These are phyloP conservation scores for Allantophomopsis cytisporea DNA, from an alignment of 2,329 filamentous ascomycete species.

Conservation along the genomic window DNA sequence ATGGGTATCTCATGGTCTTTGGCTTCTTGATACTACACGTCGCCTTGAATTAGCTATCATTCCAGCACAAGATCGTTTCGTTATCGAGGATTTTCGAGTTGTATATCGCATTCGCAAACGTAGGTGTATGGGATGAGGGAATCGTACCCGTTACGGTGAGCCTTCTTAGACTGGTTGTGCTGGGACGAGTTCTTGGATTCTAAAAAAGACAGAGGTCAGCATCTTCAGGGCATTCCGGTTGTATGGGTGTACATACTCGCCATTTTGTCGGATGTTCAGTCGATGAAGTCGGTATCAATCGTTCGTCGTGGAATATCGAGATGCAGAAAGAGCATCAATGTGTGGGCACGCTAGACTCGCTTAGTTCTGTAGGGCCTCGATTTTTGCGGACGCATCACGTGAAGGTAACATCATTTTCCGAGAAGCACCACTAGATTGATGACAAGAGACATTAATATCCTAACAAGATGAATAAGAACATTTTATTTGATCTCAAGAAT, in stretches of 20 bases:
- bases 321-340: not conserved
- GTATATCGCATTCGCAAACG: too few relatives aligned
- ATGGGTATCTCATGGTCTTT: constrained; percentile 97
- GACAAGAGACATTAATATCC: too few relatives aligned
- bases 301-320: constrained; percentile 2
- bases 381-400: not conserved
- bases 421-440: too few relatives aligned
- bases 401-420: not conserved
- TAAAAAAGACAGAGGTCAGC: constrained; percentile 22
- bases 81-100: too few relatives aligned
- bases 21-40: constrained; percentile 93
- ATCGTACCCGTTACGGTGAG: constrained; percentile 95
- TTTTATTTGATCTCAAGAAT: too few relatives aligned
- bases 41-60: too few relatives aligned
- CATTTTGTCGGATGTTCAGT: constrained; percentile 36
- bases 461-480: too few relatives aligned
- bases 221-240: not conserved
- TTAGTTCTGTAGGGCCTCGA: not conserved
- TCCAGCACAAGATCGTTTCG: too few relatives aligned
- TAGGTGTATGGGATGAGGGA: too few relatives aligned
- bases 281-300: constrained; percentile 1
- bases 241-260: constrained; percentile 42
- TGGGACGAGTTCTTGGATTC: constrained; percentile 99
- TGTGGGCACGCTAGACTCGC: constrained; percentile 1
- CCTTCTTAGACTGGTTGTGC: constrained; percentile 97